Evolutionary conservation across 2,329 filamentous ascomycete species (phyloP).

Genomic region (Camptophora hylomeconis): DNA sequence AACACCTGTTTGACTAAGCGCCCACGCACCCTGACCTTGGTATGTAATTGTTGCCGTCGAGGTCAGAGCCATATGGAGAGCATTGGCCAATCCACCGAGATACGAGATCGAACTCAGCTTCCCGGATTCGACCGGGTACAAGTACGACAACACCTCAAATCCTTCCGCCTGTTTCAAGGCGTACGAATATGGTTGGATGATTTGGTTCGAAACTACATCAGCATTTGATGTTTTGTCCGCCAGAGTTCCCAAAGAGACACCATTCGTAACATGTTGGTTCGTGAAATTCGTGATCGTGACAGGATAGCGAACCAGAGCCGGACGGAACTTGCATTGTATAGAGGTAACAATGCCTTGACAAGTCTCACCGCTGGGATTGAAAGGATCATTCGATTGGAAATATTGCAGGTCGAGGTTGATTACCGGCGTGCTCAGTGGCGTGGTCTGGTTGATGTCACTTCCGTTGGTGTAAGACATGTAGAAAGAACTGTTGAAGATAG

Average conservation of each 20-base stretch:
- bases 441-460: slow-evolving; percentile 2
- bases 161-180: slow-evolving; percentile 6
- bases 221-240: not conserved
- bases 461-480: slow-evolving; percentile 3
- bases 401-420: slow-evolving; percentile 6
- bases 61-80: slow-evolving; percentile 1
- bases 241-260: slow-evolving; percentile 2
- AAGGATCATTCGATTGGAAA: slow-evolving; percentile 6
- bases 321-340: slow-evolving; percentile 4
- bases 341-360: slow-evolving; percentile 5
- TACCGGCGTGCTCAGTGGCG: too few species aligned
- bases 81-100: slow-evolving; percentile 5
- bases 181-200: slow-evolving; percentile 1
- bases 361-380: slow-evolving; percentile 3
- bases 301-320: slow-evolving; percentile 4
- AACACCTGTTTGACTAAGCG: slow-evolving; percentile 2
- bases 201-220: not conserved
- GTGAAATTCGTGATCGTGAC: slow-evolving; percentile 6
- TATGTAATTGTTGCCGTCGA: slow-evolving; percentile 6
- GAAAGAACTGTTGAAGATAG: slow-evolving; percentile 8
- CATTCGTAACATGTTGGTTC: slow-evolving; percentile 6
- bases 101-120: slow-evolving; percentile 2
- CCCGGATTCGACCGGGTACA: slow-evolving; percentile 5
- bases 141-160: slow-evolving; percentile 2
- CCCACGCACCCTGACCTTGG: slow-evolving; percentile 2